Base-by-base conservation (phyloP, 108 stramenopile genomes). In the Pseudonitzschia multiseries region DNA sequence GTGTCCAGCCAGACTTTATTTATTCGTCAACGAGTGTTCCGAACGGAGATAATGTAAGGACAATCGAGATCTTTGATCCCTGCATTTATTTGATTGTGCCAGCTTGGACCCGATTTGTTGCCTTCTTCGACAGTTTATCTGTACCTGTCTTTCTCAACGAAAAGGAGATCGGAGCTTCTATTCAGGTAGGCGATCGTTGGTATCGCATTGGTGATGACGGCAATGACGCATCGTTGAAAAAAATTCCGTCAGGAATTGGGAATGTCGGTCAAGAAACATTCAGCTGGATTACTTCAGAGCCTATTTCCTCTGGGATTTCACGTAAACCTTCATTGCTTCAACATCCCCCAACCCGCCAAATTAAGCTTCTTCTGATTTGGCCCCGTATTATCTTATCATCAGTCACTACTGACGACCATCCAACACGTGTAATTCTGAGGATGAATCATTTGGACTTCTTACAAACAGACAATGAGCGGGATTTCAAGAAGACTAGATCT, bases 171-270 rank as follows among this genome's bases (percentile, higher is more conserved):
- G 26, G 69, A 42, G 42, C 65, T 14, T 72, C 75, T 18, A 84
- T 91, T 53, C 87, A 91, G 59, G 75, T 91, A 28, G 90, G 87
- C 15, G 90, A 91, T 78, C 65, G 90, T n/a, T 91, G 88, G 88
- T 91, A 91, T 63, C 66, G 66, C 31, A 81, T 80, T 27, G 75
- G 26, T 33, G 67, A 54, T 9, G 50, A 22, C 27, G 57, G 15
- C 48, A n/a, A 24, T 18, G 53, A 17, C 42, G 44, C 28, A 14
- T 27, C 29, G 36, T 63, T 20, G 3, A 32, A 68, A 2, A 4
- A 40, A 0, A 40, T 62, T 40, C n/a, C 61, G 29, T 62, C 32
- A 18, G 61, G 61, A 40, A 62, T 62, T 4, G 33, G 33, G 8
- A 65, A 72, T 40, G 8, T 17, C 10, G 71, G 66, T 8, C 42